These are phyloP conservation scores for Tulasnella sp. DNA, from an alignment of 768 basidiomycete species.

Conservation along the genomic window DNA sequence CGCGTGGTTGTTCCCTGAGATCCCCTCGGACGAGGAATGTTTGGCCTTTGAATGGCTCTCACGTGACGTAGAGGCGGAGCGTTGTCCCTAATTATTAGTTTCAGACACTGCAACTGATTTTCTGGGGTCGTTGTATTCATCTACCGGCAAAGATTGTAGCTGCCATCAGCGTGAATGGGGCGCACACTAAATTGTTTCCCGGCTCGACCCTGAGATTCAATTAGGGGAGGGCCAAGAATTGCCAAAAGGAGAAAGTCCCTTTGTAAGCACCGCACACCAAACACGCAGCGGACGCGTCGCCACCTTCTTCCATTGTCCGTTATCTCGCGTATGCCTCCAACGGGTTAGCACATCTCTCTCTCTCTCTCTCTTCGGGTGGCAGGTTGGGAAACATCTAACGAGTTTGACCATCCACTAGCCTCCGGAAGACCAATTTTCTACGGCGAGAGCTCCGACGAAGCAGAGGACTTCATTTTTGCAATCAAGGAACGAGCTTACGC, in stretches of 20 bases:
- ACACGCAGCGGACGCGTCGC: background rate
- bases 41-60: too few relatives aligned
- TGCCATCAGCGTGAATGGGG: too few relatives aligned
- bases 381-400: background rate
- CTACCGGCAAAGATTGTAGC: too few relatives aligned
- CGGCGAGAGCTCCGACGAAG: background rate
- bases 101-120: too few relatives aligned
- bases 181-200: too few relatives aligned
- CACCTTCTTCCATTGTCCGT: background rate
- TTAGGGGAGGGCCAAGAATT: background rate
- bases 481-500: constrained; percentile 10
- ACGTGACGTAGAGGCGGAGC: too few relatives aligned
- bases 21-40: too few relatives aligned
- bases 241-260: background rate
- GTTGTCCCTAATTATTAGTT: too few relatives aligned
- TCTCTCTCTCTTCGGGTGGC: too few relatives aligned
- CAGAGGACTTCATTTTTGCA: background rate
- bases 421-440: background rate
- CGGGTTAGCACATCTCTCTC: background rate
- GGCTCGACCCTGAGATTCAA: too few relatives aligned
- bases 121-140: too few relatives aligned
- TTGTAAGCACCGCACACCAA: background rate
- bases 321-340: background rate
- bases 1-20: background rate
- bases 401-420: background rate